Conservation (phyloP, 164 flowering plant genomes). For the Macadamia tetraphylla region DNA sequence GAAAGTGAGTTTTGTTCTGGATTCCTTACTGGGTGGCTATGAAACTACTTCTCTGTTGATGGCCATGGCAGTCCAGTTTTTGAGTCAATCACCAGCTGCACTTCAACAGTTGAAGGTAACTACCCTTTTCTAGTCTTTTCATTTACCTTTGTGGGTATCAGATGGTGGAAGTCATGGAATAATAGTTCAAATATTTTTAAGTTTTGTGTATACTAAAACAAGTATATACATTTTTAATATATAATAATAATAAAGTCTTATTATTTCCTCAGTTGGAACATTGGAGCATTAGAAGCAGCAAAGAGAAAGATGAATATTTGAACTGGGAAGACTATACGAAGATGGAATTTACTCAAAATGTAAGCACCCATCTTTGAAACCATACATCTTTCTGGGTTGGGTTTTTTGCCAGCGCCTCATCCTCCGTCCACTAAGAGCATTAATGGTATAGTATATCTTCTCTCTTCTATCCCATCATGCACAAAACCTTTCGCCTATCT, state of each 20-base stretch:
- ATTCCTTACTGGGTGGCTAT: conserved; percentile 63
- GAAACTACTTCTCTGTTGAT: conserved; percentile 62
- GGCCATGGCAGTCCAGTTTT: conserved; percentile 49
- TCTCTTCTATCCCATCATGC: too few relatives aligned
- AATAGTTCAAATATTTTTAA: too few relatives aligned
- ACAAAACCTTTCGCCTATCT: too few relatives aligned
- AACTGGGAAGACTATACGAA: conserved; percentile 54
- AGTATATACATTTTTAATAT: too few relatives aligned
- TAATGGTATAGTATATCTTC: too few relatives aligned
- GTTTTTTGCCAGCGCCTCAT: too few relatives aligned
- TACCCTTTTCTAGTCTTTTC: neutral
- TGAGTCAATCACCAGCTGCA: conserved; percentile 43
- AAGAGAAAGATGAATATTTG: conserved; percentile 31
- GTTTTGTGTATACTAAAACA: too few relatives aligned
- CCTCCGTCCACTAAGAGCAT: too few relatives aligned
- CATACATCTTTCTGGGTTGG: too few relatives aligned
- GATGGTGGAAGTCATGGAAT: too few relatives aligned
- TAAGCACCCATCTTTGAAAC: conserved; percentile 9
- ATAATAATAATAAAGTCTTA: too few relatives aligned
- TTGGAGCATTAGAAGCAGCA: conserved; percentile 35
- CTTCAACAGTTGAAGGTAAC: conserved; percentile 45
- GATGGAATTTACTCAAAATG: conserved; percentile 65
- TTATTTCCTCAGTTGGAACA: conserved; percentile 39
- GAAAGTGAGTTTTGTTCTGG: conserved; percentile 64
- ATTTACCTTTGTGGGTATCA: too few relatives aligned